Evolutionary conservation across 306 rosid genomes (phyloP).

Genomic region (Boehmeria nivea): DNA sequence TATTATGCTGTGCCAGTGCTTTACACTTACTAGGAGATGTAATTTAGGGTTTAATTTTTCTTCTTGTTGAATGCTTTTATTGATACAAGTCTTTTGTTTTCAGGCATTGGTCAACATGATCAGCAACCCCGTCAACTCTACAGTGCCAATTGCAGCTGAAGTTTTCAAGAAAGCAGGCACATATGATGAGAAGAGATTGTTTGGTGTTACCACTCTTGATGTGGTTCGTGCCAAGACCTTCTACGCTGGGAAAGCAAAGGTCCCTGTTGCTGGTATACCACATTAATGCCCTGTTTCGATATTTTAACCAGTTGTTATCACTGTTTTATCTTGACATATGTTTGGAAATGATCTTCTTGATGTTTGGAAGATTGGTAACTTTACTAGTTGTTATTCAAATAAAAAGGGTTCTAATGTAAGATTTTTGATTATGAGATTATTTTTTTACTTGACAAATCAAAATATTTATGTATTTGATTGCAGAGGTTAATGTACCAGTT

Average conservation of each 20-base stretch:
- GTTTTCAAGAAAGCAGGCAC: slow-evolving; percentile 93
- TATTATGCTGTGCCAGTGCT: neutral
- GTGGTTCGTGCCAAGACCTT: slow-evolving; percentile 95
- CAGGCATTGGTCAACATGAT: slow-evolving; percentile 95
- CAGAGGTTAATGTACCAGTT: slow-evolving; percentile 96
- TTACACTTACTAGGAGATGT: too few relatives aligned
- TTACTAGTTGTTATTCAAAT: neutral
- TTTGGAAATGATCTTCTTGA: too few relatives aligned
- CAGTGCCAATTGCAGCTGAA: slow-evolving; percentile 96
- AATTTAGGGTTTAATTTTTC: too few relatives aligned
- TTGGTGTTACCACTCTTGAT: slow-evolving; percentile 97
- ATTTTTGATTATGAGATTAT: neutral
- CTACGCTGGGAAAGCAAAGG: slow-evolving; percentile 89
- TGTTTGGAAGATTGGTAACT: neutral
- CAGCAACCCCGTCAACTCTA: slow-evolving; percentile 97
- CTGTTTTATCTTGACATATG: too few relatives aligned
- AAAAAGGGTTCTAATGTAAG: too few relatives aligned
- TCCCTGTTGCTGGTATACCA: slow-evolving; percentile 73
- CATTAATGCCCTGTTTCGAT: neutral
- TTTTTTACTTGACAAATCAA: neutral
- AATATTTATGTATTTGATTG: slow-evolving; percentile 11
- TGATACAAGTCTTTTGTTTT: neutral
- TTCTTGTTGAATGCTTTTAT: slow-evolving; percentile 1
- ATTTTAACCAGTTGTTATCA: neutral
- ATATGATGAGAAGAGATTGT: slow-evolving; percentile 71